A percentile compares a stretch with the other conserved stretches of the same genome.
These are phyloP conservation scores for Clitopilus passeckerianus DNA, from an alignment of 768 basidiomycete species.

Conservation along the genomic window DNA sequence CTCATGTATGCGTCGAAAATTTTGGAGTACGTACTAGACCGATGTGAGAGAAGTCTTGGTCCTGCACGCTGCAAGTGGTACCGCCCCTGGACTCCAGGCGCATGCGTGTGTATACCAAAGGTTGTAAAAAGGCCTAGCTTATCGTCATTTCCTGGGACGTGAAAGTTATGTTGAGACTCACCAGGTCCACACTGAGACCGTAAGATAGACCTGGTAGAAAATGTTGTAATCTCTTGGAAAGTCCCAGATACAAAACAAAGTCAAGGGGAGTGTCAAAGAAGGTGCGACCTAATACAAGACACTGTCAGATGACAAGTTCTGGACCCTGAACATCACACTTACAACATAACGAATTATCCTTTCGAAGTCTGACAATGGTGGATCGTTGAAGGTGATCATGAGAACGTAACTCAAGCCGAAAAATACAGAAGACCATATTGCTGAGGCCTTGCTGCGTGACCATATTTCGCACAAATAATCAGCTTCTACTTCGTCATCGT, in stretches of 20 bases:
- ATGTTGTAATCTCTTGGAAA: conserved; percentile 39
- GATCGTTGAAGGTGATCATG: conserved; percentile 13
- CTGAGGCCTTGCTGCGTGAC: conserved; percentile 8
- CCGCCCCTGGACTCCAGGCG: conserved; percentile 8
- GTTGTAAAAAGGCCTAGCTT: conserved; percentile 19
- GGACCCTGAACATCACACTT: background rate
- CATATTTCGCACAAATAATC: conserved; percentile 16
- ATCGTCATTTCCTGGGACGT: background rate
- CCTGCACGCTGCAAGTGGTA: conserved; percentile 22
- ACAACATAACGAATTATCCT: conserved; percentile 39
- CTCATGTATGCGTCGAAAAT: background rate
- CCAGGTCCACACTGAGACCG: conserved; percentile 48
- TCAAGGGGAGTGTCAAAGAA: conserved; percentile 39
- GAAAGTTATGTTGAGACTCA: conserved; percentile 9
- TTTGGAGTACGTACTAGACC: conserved; percentile 37
- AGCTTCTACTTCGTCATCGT: conserved; percentile 1
- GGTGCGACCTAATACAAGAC: conserved; percentile 33
- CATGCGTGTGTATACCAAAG: conserved; percentile 16
- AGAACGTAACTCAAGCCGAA: conserved; percentile 20
- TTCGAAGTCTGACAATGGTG: conserved; percentile 18
- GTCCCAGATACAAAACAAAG: conserved; percentile 45
- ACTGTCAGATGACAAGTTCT: background rate
- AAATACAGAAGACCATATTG: conserved; percentile 15
- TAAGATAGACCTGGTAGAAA: conserved; percentile 44
- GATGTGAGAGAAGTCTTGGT: conserved; percentile 36